phyloP scores from a whole-genome alignment of 2,329 filamentous ascomycete genomes.

The Colletotrichum costaricense region DNA sequence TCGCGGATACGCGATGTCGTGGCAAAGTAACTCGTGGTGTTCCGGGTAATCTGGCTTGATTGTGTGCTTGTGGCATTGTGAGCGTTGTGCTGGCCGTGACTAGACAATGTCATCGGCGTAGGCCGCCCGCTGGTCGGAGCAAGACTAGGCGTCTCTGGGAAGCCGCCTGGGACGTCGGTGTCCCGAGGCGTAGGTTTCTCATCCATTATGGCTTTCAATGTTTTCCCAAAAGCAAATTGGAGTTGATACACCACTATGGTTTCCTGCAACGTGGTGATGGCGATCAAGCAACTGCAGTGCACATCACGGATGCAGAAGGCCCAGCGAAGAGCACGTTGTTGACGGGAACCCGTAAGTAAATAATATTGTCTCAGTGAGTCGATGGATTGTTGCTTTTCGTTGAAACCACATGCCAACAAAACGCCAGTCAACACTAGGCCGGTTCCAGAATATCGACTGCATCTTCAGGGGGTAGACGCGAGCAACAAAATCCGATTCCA shows the following conservation, averaged over 20 bases:
- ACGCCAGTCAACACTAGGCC: not conserved
- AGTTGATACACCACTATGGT: not conserved
- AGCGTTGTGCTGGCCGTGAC: not conserved
- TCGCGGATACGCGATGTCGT: not conserved
- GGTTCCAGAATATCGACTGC: not conserved
- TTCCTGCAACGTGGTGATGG: not conserved
- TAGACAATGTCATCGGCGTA: slow-evolving; percentile 16
- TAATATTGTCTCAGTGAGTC: not conserved
- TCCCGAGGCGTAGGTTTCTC: slow-evolving; percentile 44
- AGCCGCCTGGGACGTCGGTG: slow-evolving; percentile 46
- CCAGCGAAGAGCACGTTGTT: too few relatives aligned
- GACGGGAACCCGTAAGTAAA: not conserved
- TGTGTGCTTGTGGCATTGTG: not conserved
- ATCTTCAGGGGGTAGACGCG: not conserved
- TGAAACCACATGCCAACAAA: not conserved
- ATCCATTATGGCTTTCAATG: slow-evolving; percentile 38
- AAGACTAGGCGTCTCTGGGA: slow-evolving; percentile 43
- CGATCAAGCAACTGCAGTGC: not conserved
- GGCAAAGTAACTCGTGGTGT: not conserved
- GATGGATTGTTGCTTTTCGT: not conserved
- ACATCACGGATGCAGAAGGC: not conserved
- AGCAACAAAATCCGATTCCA: not conserved
- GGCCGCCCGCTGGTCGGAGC: slow-evolving; percentile 34
- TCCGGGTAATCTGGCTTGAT: not conserved
- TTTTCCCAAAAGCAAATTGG: not conserved